Evolutionary conservation across 306 rosid species (phyloP), one percentile per base, ranked within the genome.

Genomic region (Cyamopsis tetragonoloba): DNA sequence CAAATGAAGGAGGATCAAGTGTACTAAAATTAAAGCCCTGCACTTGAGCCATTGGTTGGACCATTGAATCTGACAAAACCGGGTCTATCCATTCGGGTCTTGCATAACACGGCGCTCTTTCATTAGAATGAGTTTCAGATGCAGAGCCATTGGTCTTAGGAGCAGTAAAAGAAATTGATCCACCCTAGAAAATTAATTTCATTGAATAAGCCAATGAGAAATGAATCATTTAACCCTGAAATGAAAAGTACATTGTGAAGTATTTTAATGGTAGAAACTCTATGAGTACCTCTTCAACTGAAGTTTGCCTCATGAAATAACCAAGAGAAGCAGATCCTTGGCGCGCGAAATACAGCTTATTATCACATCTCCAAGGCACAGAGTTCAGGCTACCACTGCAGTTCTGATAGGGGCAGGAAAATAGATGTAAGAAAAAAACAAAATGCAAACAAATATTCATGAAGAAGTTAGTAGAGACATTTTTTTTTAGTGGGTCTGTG

Each of bases 251-350:
- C 15, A 37, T 8, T 9, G 51, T 51, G 18, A 27, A 70, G 60
- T 15, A 35, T 31, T 59, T 65, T 43, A 58, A 8, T 3, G 1
- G 42, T 26, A 26, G 60, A 28, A 23, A 44, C 68, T 37, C 2
- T 23, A 30, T 30, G 17, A 74, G 66, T 59, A 87, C 95, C 92
- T 84, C 83, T 35, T 80, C 68, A 34, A 7, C 41, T 31, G 85
- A 72, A 59, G 80, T 65, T 49, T 75, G 88, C 79, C 88, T 83
- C 93, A 87, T 89, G 74, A 85, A 89, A 64, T 70, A 67, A 55
- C 82, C 86, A 51, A 70, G 75, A 62, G 91, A 80, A 42, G 74
- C 68, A 46, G 96, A 81, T 60, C 86, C 83, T 73, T 85, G 95
- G 62, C 91, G 80, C 3, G 91, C 91, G 47, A 89, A 87, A 73